phyloP scores from a whole-genome alignment of 2,329 filamentous ascomycete species.

The Neonectria faginata region DNA sequence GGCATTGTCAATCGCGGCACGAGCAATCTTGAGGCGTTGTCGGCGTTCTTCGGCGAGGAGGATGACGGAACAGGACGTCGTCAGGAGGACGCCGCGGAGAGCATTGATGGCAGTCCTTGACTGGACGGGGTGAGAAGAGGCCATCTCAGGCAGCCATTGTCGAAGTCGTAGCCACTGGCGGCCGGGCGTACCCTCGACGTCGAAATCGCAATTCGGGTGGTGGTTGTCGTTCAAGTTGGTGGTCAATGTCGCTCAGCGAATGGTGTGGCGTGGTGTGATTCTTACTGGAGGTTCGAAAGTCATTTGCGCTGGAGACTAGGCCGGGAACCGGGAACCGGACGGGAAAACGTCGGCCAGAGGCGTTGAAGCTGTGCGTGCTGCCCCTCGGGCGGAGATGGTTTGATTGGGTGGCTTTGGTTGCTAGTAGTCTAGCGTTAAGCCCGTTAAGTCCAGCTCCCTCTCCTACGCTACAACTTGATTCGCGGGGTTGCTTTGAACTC shows the following conservation, averaged over 20 bases:
- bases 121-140: constrained; percentile 61
- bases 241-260: constrained; percentile 36
- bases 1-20: constrained; percentile 64
- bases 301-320: constrained; percentile 6
- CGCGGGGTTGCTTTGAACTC: neutral
- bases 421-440: constrained; percentile 13
- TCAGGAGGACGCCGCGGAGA: constrained; percentile 66
- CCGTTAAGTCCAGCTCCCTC: constrained; percentile 31
- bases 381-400: constrained; percentile 2
- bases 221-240: constrained; percentile 27
- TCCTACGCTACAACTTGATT: neutral
- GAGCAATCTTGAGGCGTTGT: constrained; percentile 64
- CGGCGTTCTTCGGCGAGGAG: constrained; percentile 68
- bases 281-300: constrained; percentile 29
- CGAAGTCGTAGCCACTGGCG: constrained; percentile 25
- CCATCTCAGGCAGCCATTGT: constrained; percentile 55
- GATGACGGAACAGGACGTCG: constrained; percentile 68
- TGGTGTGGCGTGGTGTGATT: constrained; percentile 41
- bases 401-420: constrained; percentile 8
- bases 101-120: constrained; percentile 67
- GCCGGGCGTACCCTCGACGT: constrained; percentile 8
- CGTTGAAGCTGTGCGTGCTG: neutral
- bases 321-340: constrained; percentile 18
- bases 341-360: constrained; percentile 16
- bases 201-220: constrained; percentile 35